Evolutionary conservation across 2,329 filamentous ascomycete genomes (phyloP).

Genomic region (Truncatella angustata): DNA sequence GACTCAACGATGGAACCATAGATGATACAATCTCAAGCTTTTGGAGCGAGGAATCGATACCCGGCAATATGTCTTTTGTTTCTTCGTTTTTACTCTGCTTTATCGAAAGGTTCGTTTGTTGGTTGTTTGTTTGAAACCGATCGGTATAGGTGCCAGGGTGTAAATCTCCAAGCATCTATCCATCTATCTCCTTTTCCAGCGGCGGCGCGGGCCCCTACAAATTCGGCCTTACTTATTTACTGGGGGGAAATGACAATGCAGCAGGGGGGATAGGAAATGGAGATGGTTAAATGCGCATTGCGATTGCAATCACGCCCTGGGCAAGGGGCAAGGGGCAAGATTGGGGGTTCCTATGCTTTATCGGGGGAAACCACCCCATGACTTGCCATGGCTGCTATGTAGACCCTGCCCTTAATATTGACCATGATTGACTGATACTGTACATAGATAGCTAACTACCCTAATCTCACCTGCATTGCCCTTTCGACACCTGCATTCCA

Average conservation of each 20-base stretch:
- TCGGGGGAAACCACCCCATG: not conserved
- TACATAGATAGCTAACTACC: not conserved
- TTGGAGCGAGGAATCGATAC: too few relatives aligned
- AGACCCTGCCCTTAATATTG: too few relatives aligned
- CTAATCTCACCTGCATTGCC: not conserved
- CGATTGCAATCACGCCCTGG: constrained; percentile 3
- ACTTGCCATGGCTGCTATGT: too few relatives aligned
- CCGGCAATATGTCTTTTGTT: too few relatives aligned
- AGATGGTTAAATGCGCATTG: not conserved
- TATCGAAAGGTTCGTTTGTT: not conserved
- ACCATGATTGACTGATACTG: too few relatives aligned
- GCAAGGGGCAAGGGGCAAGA: too few relatives aligned
- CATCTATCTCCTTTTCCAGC: not conserved
- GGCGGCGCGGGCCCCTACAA: not conserved
- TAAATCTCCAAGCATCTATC: too few relatives aligned
- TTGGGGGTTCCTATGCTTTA: not conserved
- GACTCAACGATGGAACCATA: too few relatives aligned
- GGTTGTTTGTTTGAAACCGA: too few relatives aligned
- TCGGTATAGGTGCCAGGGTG: too few relatives aligned
- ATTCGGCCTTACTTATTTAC: not conserved
- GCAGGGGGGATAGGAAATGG: not conserved
- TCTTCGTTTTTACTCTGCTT: too few relatives aligned
- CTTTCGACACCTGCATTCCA: not conserved
- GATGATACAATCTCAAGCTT: too few relatives aligned
- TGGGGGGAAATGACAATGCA: not conserved